Conservation (phyloP, 2,329 filamentous ascomycete species). For the Penicillium sclerotiorum region DNA sequence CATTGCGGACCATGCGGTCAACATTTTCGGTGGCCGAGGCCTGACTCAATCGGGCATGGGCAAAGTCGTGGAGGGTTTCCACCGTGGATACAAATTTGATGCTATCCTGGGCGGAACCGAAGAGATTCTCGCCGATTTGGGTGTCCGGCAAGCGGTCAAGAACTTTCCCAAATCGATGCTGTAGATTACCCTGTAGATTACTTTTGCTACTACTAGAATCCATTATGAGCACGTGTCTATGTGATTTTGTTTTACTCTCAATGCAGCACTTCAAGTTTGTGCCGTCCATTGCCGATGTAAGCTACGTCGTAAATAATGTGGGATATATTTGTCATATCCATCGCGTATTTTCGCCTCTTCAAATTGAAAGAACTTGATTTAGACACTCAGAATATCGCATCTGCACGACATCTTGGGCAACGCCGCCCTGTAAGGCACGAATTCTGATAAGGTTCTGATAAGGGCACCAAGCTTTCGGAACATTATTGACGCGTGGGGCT, state of each 20-base stretch:
- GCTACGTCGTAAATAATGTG: too few relatives aligned
- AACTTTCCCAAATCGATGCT: conserved; percentile 83
- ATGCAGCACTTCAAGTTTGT: too few relatives aligned
- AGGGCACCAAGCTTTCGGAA: conserved; percentile 7
- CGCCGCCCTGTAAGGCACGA: background rate
- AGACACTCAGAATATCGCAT: too few relatives aligned
- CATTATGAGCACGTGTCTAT: too few relatives aligned
- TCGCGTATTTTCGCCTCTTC: too few relatives aligned
- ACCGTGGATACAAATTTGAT: conserved; percentile 81
- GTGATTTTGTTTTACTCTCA: too few relatives aligned
- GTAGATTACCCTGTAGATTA: conserved; percentile 45
- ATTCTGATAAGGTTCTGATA: background rate
- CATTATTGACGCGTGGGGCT: conserved; percentile 11
- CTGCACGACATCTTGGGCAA: too few relatives aligned
- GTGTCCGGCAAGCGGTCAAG: conserved; percentile 81
- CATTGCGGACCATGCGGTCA: conserved; percentile 78
- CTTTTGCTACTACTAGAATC: background rate
- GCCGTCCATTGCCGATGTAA: too few relatives aligned
- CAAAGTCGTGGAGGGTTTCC: conserved; percentile 78
- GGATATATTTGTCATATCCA: too few relatives aligned
- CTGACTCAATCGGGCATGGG: conserved; percentile 85
- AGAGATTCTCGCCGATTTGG: conserved; percentile 78
- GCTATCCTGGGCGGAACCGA: conserved; percentile 78
- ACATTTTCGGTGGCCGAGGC: conserved; percentile 82
- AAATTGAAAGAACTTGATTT: too few relatives aligned